Evolutionary conservation across 768 basidiomycete species (phyloP).

Genomic region (Mycena rosella): DNA sequence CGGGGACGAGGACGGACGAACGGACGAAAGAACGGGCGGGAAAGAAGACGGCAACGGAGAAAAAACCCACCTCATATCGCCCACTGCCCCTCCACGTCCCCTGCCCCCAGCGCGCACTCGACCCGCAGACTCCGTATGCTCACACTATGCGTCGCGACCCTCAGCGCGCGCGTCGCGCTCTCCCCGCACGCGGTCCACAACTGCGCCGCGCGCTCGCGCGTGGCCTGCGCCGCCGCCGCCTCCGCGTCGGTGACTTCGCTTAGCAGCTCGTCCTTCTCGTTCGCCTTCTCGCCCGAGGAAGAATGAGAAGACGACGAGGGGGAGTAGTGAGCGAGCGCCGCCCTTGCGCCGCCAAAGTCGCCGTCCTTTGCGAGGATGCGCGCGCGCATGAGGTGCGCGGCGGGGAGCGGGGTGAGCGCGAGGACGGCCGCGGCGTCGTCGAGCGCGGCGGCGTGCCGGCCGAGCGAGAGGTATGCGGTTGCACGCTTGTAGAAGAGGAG

Average conservation of each 20-base stretch:
- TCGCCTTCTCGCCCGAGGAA: slow-evolving; percentile 58
- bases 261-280: slow-evolving; percentile 68
- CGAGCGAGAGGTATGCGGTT: slow-evolving; percentile 87
- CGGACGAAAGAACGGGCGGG: too few species aligned
- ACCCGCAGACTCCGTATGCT: slow-evolving; percentile 79
- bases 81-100: slow-evolving; percentile 88
- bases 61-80: slow-evolving; percentile 75
- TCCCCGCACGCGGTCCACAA: slow-evolving; percentile 88
- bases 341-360: slow-evolving; percentile 72
- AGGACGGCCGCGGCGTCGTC: slow-evolving; percentile 92
- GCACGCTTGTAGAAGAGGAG: slow-evolving; percentile 93
- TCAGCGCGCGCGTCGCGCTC: slow-evolving; percentile 76
- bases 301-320: too few species aligned
- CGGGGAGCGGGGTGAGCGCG: slow-evolving; percentile 80
- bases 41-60: too few species aligned
- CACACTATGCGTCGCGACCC: slow-evolving; percentile 76
- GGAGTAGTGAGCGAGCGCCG: slow-evolving; percentile 69
- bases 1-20: too few species aligned
- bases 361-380: slow-evolving; percentile 88
- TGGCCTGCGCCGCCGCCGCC: slow-evolving; percentile 71
- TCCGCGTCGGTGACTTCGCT: slow-evolving; percentile 72
- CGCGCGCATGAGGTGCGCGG: slow-evolving; percentile 89
- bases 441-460: slow-evolving; percentile 77
- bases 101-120: slow-evolving; percentile 82
- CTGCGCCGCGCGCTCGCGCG: slow-evolving; percentile 71